These are phyloP conservation scores for Fraxinus quadrangulata DNA, from an alignment of 257 asterid genomes.

Conservation along the genomic window DNA sequence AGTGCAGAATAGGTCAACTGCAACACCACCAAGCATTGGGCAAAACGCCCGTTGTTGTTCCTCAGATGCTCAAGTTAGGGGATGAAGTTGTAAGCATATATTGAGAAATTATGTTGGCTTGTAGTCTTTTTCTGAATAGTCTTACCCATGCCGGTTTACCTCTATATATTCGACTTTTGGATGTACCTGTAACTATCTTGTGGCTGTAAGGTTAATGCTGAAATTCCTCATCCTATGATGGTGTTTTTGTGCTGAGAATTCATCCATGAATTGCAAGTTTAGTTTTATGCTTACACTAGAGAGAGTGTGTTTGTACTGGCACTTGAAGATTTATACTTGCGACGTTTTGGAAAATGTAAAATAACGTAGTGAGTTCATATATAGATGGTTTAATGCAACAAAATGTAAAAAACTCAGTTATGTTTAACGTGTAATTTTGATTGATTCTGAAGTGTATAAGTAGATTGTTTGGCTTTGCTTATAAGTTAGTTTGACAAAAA, in stretches of 20 bases:
- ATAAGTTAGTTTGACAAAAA: background rate
- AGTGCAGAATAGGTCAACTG: constrained; percentile 3
- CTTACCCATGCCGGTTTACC: background rate
- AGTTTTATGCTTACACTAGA: background rate
- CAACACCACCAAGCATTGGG: background rate
- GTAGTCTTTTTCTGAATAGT: background rate
- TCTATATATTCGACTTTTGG: background rate
- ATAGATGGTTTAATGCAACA: no score
- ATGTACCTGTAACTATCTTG: background rate
- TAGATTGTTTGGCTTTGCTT: background rate
- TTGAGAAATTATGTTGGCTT: background rate
- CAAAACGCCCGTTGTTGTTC: background rate
- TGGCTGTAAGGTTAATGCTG: background rate
- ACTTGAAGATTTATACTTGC: no score
- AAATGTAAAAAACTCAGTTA: no score
- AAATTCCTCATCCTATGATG: background rate
- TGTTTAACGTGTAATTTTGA: no score
- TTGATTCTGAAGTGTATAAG: no score
- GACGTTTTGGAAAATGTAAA: no score
- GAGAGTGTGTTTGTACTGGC: no score
- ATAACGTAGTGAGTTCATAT: no score
- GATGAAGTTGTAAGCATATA: background rate
- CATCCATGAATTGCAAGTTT: background rate
- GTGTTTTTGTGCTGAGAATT: background rate
- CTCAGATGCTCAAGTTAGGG: background rate